Conservation (phyloP, 805 yeast genomes). For the Saccharomyces kudriavzevii region DNA sequence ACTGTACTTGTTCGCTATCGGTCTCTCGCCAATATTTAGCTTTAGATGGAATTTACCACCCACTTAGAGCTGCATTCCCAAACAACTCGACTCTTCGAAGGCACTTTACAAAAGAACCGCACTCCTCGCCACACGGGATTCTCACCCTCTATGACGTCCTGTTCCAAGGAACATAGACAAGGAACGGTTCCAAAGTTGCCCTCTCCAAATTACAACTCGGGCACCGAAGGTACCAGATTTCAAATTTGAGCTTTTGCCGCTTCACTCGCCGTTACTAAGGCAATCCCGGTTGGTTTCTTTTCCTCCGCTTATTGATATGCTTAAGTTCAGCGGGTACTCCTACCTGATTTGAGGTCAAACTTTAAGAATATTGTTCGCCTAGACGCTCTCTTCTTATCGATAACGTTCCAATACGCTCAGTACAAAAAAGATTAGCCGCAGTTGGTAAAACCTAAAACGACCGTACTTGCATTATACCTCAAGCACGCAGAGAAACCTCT, state of each 20-base stretch:
- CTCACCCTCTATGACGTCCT: slow-evolving; percentile 38
- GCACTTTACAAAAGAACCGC: slow-evolving; percentile 28
- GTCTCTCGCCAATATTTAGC: slow-evolving; percentile 42
- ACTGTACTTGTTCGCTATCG: slow-evolving; percentile 42
- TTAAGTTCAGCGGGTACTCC: slow-evolving; percentile 39
- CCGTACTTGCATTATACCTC: slow-evolving; percentile 4
- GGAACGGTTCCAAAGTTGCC: slow-evolving; percentile 28
- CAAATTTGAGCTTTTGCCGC: slow-evolving; percentile 36
- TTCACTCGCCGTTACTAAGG: slow-evolving; percentile 40
- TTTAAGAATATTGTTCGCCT: slow-evolving; percentile 19
- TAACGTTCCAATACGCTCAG: background rate
- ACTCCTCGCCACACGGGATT: slow-evolving; percentile 33
- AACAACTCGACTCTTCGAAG: slow-evolving; percentile 24
- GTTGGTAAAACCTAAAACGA: slow-evolving; percentile 22
- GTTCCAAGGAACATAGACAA: slow-evolving; percentile 35
- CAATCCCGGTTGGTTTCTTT: slow-evolving; percentile 40
- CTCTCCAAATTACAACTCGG: slow-evolving; percentile 36
- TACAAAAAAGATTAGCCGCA: slow-evolving; percentile 8
- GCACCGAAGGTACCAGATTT: slow-evolving; percentile 34
- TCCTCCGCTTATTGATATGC: slow-evolving; percentile 41
- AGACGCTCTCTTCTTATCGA: slow-evolving; percentile 4
- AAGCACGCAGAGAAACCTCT: background rate
- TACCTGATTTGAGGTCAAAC: slow-evolving; percentile 35
- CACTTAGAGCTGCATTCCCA: slow-evolving; percentile 37
- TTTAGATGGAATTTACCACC: slow-evolving; percentile 34